A percentile compares a stretch with the other conserved stretches of the same genome.
phyloP scores from a whole-genome alignment of 306 rosid genomes.

The Castanea crenata region DNA sequence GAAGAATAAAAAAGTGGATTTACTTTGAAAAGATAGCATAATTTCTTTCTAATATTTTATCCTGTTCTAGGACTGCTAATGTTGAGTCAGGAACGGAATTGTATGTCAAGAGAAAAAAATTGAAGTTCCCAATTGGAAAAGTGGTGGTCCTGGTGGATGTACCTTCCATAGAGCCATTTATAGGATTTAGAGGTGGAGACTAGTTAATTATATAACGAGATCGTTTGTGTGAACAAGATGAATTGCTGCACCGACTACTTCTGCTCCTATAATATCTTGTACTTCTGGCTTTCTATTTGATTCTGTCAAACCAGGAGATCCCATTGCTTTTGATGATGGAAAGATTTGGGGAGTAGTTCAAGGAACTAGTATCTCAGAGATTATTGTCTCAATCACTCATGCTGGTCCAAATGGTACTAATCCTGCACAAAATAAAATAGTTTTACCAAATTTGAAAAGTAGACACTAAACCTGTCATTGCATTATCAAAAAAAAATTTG shows the following conservation, averaged over 20 bases:
- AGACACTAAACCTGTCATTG: too few relatives aligned
- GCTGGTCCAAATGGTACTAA: not conserved
- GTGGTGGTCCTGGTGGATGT: not conserved
- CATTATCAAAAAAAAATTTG: too few relatives aligned
- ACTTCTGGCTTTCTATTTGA: conserved; percentile 6
- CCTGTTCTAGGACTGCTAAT: conserved; percentile 6
- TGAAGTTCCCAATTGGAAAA: not conserved
- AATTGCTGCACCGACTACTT: not conserved
- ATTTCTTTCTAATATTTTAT: too few relatives aligned
- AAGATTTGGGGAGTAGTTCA: conserved; percentile 7
- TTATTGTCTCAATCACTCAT: conserved; percentile 8
- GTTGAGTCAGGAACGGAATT: not conserved
- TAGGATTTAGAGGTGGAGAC: not conserved
- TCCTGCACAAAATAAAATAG: too few relatives aligned
- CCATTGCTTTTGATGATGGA: conserved; percentile 9
- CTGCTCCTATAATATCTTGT: not conserved
- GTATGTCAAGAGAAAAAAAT: not conserved
- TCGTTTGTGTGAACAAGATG: not conserved
- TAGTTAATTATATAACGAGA: not conserved
- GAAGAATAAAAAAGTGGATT: too few relatives aligned
- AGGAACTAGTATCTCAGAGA: conserved; percentile 2
- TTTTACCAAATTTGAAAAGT: too few relatives aligned
- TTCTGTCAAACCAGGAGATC: conserved; percentile 10
- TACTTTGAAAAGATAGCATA: too few relatives aligned
- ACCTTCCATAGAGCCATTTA: not conserved